A percentile compares a stretch with the other conserved stretches of the same genome.
Conservation (phyloP, 2,329 filamentous ascomycete species). For the Chaetomiaceae sp. region DNA sequence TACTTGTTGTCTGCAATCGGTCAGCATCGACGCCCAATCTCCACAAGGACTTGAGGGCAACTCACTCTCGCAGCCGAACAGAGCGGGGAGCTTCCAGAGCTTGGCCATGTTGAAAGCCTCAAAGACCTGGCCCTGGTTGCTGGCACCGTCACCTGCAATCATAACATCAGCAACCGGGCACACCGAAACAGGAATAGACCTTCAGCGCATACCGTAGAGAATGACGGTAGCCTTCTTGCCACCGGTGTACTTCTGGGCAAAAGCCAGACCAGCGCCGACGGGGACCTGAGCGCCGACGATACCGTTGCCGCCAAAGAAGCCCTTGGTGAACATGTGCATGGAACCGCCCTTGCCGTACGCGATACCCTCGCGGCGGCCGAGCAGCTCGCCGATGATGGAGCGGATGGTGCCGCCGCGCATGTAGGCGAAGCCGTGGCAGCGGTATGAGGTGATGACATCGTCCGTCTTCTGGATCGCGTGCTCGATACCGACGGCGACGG, state of each 20-base stretch:
- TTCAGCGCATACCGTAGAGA: constrained; percentile 58
- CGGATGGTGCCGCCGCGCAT: constrained; percentile 91
- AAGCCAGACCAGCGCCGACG: constrained; percentile 91
- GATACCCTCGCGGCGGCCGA: constrained; percentile 93
- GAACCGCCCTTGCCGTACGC: constrained; percentile 98
- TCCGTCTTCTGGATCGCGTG: constrained; percentile 88
- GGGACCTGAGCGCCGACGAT: constrained; percentile 98
- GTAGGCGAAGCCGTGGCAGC: constrained; percentile 96
- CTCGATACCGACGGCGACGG: constrained; percentile 94
- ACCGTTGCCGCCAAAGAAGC: constrained; percentile 98
- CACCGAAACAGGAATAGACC: neutral
- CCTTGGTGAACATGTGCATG: constrained; percentile 99
- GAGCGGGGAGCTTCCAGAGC: constrained; percentile 91
- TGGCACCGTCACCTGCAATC: constrained; percentile 76
- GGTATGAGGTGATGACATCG: constrained; percentile 95
- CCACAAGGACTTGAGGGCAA: constrained; percentile 25
- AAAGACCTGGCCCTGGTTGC: constrained; percentile 99
- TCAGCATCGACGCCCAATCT: constrained; percentile 26
- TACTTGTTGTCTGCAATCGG: constrained; percentile 88
- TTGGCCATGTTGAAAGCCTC: constrained; percentile 99
- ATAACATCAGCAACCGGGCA: neutral
- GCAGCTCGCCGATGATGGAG: constrained; percentile 91
- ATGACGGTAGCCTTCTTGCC: constrained; percentile 82
- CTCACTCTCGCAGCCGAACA: constrained; percentile 98
- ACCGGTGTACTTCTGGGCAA: constrained; percentile 90